Evolutionary conservation across 306 rosid genomes (phyloP), one percentile per base, ranked within the genome.

Genomic region (Pachyrhizus erosus): DNA sequence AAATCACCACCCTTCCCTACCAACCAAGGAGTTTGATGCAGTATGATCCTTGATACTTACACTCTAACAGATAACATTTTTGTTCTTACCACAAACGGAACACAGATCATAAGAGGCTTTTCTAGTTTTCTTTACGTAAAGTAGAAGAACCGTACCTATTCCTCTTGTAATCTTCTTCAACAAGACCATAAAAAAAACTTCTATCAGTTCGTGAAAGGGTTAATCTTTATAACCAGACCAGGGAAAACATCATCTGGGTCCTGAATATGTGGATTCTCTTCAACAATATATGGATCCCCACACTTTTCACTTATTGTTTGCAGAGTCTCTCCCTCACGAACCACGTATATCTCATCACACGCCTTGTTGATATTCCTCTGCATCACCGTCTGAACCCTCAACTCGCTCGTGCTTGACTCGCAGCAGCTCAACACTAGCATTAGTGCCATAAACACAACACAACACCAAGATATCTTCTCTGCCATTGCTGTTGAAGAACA

Each of bases 201-300:
- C 11, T 66, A 84, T 43, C 72, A 42, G 60, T 43, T 55, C 1
- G 77, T 73, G 58, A 90, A 91, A 81, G 97, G 91, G 54, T 85
- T 90, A 72, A 94, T 89, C 91, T 89, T 90, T 84, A 94, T 92
- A 20, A 94, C 91, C 9, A 93, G 84, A 52, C 98, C 98, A 48
- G 97, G 98, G 79, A 89, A 94, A 70, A 94, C 92, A 80, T 92
- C 95, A 70, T 92, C 97, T 0, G 93, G 91, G 68, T 94, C 98
- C 54, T 94, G 89, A 17, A 94, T 92, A 65, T 92, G 97, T 13
- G 97, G 98, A 84, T 94, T 94, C 64, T 92, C 91, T 76, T 94
- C 92, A 49, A 94, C 90, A 73, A 94, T 92, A 52, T 70, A 92
- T 5, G 97, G 93, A 86, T 92, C 97, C 21, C 91, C 92, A 76